phyloP scores from a whole-genome alignment of 768 basidiomycete species.

The Suillus placidus region DNA sequence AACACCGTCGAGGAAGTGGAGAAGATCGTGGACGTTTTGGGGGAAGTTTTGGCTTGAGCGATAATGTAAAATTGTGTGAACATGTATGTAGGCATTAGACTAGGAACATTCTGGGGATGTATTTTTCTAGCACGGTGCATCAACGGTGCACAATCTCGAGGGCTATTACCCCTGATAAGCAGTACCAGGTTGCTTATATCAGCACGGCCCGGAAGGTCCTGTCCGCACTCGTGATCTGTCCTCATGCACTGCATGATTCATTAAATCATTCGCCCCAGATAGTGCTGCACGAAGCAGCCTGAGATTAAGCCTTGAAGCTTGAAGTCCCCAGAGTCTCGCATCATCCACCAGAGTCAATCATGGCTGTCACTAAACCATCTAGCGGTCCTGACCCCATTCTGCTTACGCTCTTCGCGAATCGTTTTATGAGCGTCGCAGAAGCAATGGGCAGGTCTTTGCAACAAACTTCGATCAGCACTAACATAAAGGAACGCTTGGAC shows the following conservation, averaged over 20 bases:
- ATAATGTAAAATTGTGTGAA: not conserved
- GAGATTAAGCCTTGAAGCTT: slow-evolving; percentile 4
- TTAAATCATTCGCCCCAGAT: not conserved
- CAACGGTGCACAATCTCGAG: not conserved
- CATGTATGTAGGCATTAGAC: not conserved
- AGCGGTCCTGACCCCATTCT: slow-evolving; percentile 81
- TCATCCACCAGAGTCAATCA: slow-evolving; percentile 18
- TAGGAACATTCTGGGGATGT: not conserved
- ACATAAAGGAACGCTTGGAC: slow-evolving; percentile 95
- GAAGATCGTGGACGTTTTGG: slow-evolving; percentile 56
- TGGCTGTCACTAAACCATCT: slow-evolving; percentile 4
- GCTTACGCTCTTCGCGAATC: slow-evolving; percentile 90
- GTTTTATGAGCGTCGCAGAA: slow-evolving; percentile 97
- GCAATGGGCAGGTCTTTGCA: slow-evolving; percentile 92
- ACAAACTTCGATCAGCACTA: slow-evolving; percentile 88
- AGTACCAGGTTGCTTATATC: not conserved
- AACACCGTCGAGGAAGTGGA: slow-evolving; percentile 75
- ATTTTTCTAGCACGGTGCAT: not conserved
- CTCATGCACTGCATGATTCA: slow-evolving; percentile 1
- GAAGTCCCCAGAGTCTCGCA: not conserved
- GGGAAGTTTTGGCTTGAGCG: slow-evolving; percentile 45
- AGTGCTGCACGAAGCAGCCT: not conserved
- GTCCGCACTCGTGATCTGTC: slow-evolving; percentile 1
- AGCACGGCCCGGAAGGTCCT: slow-evolving; percentile 8
- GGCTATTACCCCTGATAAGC: no score